phyloP scores from a whole-genome alignment of 352 stramenopile genomes.

The Phytopythium kandeliae region DNA sequence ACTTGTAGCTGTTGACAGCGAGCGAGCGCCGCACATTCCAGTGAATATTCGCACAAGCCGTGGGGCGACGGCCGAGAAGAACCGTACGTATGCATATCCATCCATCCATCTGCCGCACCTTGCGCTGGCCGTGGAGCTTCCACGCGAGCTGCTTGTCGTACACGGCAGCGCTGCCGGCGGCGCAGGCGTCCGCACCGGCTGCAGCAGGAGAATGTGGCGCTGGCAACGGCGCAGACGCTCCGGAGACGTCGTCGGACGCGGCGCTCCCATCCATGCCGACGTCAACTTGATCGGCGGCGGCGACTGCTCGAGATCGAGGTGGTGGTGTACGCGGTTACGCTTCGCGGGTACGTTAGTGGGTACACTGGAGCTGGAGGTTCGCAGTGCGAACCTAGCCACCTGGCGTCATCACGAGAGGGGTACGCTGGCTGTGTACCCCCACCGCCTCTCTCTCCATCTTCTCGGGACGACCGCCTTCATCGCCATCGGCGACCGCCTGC shows the following conservation, averaged over 20 bases:
- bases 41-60: not conserved
- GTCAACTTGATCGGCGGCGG: not conserved
- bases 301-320: slow-evolving; percentile 1
- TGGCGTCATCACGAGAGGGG: no score
- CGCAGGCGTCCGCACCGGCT: not conserved
- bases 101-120: no score
- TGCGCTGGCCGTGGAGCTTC: slow-evolving; percentile 48
- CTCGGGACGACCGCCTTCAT: no score
- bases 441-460: no score
- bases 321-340: no score
- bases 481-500: no score
- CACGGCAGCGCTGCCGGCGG: slow-evolving; percentile 3
- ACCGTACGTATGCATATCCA: slow-evolving; percentile 21
- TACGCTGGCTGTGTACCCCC: no score
- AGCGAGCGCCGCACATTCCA: not conserved
- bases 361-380: no score
- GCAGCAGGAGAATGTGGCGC: not conserved
- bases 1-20: slow-evolving; percentile 13
- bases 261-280: not conserved
- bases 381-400: no score
- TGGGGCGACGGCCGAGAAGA: not conserved
- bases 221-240: not conserved
- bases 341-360: not conserved
- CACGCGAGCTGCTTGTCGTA: slow-evolving; percentile 67
- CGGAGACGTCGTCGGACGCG: not conserved